These are phyloP conservation scores for Xylaria sp. DNA, from an alignment of 2,329 filamentous ascomycete genomes.

Conservation along the genomic window DNA sequence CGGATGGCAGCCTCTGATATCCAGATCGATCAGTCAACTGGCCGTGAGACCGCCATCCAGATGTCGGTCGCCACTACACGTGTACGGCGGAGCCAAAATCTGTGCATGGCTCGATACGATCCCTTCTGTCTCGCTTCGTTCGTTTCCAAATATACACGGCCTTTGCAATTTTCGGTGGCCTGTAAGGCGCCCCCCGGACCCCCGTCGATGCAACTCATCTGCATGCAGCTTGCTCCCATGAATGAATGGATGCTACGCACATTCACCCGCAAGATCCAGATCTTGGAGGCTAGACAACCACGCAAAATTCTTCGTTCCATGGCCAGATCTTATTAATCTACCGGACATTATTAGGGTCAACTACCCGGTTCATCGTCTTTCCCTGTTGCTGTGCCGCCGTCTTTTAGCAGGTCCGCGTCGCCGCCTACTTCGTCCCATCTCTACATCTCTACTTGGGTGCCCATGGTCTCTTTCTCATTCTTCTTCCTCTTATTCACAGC, in stretches of 20 bases:
- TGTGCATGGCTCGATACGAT: conserved; percentile 25
- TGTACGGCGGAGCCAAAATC: conserved; percentile 22
- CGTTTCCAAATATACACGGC: conserved; percentile 27
- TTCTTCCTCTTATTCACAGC: conserved; percentile 19
- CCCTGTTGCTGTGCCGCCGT: conserved; percentile 1
- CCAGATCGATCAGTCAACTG: conserved; percentile 12
- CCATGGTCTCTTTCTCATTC: neutral
- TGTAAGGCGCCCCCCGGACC: conserved; percentile 8
- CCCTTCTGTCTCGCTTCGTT: conserved; percentile 5
- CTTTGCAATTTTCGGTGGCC: conserved; percentile 3
- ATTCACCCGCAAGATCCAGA: conserved; percentile 39
- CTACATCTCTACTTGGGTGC: conserved; percentile 9
- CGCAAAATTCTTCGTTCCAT: conserved; percentile 9
- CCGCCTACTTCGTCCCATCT: conserved; percentile 19
- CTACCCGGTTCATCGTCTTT: conserved; percentile 18
- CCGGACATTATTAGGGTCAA: conserved; percentile 16
- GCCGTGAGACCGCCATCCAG: conserved; percentile 5
- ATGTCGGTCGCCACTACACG: conserved; percentile 21
- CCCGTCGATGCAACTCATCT: conserved; percentile 35
- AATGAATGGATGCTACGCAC: conserved; percentile 30
- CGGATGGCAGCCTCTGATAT: conserved; percentile 2
- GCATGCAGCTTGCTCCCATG: conserved; percentile 39
- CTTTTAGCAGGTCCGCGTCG: conserved; percentile 10
- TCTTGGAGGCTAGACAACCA: conserved; percentile 31
- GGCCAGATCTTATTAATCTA: conserved; percentile 35